Evolutionary conservation across 2,329 filamentous ascomycete genomes (phyloP), one percentile per base, ranked within the genome.

Genomic region (Hymenoscyphus occultus): DNA sequence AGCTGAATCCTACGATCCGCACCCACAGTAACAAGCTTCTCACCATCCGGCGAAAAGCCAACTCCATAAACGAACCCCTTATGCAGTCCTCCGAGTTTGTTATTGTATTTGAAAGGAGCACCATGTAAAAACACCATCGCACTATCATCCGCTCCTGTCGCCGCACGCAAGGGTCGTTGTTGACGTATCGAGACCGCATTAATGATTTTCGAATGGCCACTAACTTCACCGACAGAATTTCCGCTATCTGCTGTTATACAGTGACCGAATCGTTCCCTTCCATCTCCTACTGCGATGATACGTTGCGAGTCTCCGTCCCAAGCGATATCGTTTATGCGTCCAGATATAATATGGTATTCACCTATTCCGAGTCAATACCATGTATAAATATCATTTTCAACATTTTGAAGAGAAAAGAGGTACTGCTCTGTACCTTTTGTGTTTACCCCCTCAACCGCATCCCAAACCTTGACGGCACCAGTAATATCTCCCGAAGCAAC

Each of bases 281-380:
- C 95, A 72, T 98, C 91, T 56, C 95, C 95, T 5, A 99, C 94
- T 3, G 94, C 95, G 74, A 98, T 97, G 75, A 99, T 90, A 60
- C 95, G 90, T 81, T 97, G 93, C 67, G 91, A 96, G 78, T 99
- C 95, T 64, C 93, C 94, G 74, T 98, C 95, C 93, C 95, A 99
- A 1, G 93, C 94, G 70, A 99, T 87, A 77, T 99, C 95, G 76
- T 97, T 96, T 79, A 99, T 94, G 62, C 92, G 90, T 13, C 95
- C 95, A 40, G 91, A 93, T 74, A 98, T 93, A 78, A 98, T 97
- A 75, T 88, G 85, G 79, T 97, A 98, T 78, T 98, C 94, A 71
- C 93, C 84, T 84, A 68, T 42, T 22, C 7, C 42, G 7, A 7
- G 7, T 6, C 42, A 45, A 45, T 45, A 35, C 35, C 9, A 9